phyloP scores from a whole-genome alignment of 2,329 filamentous ascomycete species.

The Claviceps capensis region DNA sequence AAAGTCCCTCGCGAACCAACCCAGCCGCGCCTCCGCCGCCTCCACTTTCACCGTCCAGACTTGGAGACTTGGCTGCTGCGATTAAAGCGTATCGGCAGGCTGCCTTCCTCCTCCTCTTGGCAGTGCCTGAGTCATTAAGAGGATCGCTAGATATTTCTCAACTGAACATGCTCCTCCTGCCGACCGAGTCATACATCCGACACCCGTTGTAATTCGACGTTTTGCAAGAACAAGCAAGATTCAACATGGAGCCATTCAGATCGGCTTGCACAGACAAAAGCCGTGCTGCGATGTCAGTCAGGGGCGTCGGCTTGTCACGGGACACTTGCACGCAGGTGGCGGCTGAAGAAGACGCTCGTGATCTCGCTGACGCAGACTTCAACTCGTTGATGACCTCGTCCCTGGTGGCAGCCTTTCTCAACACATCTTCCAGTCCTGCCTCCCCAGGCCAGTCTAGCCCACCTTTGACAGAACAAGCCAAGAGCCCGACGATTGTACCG shows the following conservation, averaged over 20 bases:
- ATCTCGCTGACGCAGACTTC: constrained; percentile 18
- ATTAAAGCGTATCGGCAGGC: not conserved
- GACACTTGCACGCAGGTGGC: constrained; percentile 7
- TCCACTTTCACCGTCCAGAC: no score
- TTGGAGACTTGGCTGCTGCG: not conserved
- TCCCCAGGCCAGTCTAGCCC: constrained; percentile 40
- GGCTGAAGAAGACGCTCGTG: not conserved
- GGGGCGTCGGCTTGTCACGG: constrained; percentile 1
- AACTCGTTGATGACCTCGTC: constrained; percentile 23
- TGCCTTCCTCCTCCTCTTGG: not conserved
- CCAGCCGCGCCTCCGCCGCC: no score
- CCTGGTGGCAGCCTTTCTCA: constrained; percentile 22
- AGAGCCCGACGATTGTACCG: constrained; percentile 22
- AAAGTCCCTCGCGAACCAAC: no score
- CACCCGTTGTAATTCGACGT: not conserved
- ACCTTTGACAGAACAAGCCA: constrained; percentile 30
- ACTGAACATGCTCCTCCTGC: constrained; percentile 6
- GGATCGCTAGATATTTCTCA: not conserved
- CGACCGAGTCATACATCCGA: not conserved
- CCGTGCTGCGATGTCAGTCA: constrained; percentile 3
- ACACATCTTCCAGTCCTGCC: constrained; percentile 38
- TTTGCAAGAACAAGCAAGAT: not conserved
- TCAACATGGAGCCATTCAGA: constrained; percentile 4
- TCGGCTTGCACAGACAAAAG: constrained; percentile 1
- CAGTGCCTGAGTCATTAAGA: not conserved